A percentile compares a stretch with the other conserved stretches of the same genome.
Conservation (phyloP, 352 stramenopile genomes). For the Phytophthora hybrid region DNA sequence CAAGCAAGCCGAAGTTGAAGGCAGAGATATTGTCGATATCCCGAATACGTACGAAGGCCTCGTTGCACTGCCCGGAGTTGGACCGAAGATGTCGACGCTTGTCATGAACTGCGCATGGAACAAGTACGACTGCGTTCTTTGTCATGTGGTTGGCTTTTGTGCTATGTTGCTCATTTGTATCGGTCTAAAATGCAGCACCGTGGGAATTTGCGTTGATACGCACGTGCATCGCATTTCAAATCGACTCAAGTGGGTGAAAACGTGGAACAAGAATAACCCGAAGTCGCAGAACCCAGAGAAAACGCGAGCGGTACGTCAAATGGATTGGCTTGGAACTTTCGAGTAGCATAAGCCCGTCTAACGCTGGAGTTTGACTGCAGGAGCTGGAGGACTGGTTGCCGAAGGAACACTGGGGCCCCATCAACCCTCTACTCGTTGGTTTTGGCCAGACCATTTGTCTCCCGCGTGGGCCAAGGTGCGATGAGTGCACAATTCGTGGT, state of each 20-base stretch:
- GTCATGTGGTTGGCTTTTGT: not conserved
- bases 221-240: slow-evolving; percentile 98
- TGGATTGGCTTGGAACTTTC: not conserved
- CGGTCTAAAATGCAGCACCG: slow-evolving; percentile 47
- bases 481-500: slow-evolving; percentile 67
- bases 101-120: slow-evolving; percentile 94
- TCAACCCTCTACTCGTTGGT: slow-evolving; percentile 96
- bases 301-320: slow-evolving; percentile 71
- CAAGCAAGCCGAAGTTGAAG: slow-evolving; percentile 39
- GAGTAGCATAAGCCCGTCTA: not conserved
- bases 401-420: slow-evolving; percentile 84
- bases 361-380: slow-evolving; percentile 27
- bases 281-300: slow-evolving; percentile 92
- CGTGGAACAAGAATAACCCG: slow-evolving; percentile 84
- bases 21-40: slow-evolving; percentile 81
- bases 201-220: slow-evolving; percentile 97
- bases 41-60: slow-evolving; percentile 91
- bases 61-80: slow-evolving; percentile 93
- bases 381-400: slow-evolving; percentile 97
- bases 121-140: slow-evolving; percentile 51
- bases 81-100: slow-evolving; percentile 98
- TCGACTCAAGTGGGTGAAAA: slow-evolving; percentile 93
- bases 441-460: slow-evolving; percentile 95
- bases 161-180: not conserved
- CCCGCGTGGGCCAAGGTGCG: slow-evolving; percentile 76